These are phyloP conservation scores for Ogataea sp. DNA, from an alignment of 805 yeast species.

Conservation along the genomic window DNA sequence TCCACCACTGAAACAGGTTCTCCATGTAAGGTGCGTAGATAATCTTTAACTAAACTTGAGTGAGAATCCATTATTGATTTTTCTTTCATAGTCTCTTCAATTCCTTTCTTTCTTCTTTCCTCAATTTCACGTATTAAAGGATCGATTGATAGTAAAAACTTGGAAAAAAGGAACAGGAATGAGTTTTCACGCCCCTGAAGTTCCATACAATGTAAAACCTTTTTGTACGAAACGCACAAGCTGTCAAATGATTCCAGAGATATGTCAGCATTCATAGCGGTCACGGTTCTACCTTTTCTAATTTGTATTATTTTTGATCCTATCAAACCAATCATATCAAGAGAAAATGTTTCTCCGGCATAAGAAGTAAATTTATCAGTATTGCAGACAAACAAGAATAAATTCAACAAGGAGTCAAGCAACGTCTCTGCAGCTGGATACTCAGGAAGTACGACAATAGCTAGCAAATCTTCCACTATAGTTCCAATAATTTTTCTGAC, in stretches of 20 bases:
- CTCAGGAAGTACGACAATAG: slow-evolving; percentile 43
- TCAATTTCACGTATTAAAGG: too few relatives aligned
- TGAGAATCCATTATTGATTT: too few relatives aligned
- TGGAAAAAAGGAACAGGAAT: neutral
- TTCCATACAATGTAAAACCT: slow-evolving; percentile 4
- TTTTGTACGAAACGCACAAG: too few relatives aligned
- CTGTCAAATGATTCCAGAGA: slow-evolving; percentile 4
- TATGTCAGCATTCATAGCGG: slow-evolving; percentile 5
- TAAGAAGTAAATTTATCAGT: slow-evolving; percentile 32
- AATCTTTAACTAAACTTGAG: too few relatives aligned
- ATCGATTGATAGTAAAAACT: neutral
- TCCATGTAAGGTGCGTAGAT: neutral
- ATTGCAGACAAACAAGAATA: slow-evolving; percentile 31
- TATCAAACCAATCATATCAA: slow-evolving; percentile 56
- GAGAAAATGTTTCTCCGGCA: slow-evolving; percentile 37
- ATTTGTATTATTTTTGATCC: slow-evolving; percentile 42
- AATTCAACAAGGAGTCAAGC: slow-evolving; percentile 35
- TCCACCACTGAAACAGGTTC: neutral
- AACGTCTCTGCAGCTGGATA: slow-evolving; percentile 55
- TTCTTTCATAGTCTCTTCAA: neutral
- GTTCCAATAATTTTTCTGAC: slow-evolving; percentile 37
- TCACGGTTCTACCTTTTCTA: slow-evolving; percentile 8
- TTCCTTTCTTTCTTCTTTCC: too few relatives aligned
- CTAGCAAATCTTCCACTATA: slow-evolving; percentile 48
- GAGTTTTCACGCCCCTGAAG: neutral